Conservation (phyloP, 257 asterid species). For the Oldenlandia corymbosa region DNA sequence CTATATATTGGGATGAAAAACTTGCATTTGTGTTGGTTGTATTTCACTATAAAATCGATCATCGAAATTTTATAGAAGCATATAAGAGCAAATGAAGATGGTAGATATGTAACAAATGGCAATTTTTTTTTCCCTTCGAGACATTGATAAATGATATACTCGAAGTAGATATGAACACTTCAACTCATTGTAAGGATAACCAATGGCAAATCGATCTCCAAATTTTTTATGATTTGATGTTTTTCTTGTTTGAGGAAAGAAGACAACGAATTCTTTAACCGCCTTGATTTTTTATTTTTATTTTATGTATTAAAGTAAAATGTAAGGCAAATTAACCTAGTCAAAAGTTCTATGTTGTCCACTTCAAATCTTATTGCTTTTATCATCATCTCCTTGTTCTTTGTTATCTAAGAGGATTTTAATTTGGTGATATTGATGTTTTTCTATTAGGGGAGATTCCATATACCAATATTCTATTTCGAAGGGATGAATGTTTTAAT, state of each 20-base stretch:
- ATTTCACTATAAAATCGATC: too few species aligned
- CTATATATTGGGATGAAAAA: too few species aligned
- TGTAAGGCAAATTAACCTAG: conserved; percentile 17
- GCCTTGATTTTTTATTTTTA: neutral
- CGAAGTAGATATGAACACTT: neutral
- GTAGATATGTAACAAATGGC: too few species aligned
- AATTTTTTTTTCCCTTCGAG: neutral
- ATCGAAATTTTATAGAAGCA: too few species aligned
- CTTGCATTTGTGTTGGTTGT: too few species aligned
- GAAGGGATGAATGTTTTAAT: conserved; percentile 14
- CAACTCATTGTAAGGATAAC: neutral
- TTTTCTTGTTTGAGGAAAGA: neutral
- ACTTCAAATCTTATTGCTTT: conserved; percentile 23
- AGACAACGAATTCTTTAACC: neutral
- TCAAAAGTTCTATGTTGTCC: conserved; percentile 18
- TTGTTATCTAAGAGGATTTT: conserved; percentile 6
- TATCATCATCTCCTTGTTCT: conserved; percentile 48
- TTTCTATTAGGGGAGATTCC: conserved; percentile 24
- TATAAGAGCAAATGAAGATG: too few species aligned
- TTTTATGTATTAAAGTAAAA: too few species aligned
- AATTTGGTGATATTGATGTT: neutral
- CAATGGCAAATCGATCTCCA: neutral
- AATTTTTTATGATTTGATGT: neutral
- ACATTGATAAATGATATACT: neutral
- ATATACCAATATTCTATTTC: conserved; percentile 5